Percentiles rank a stretch among this genome's conserved stretches.
These are phyloP conservation scores for Volvariella volvacea DNA, from an alignment of 1,284 basidiomycete species.

Conservation along the genomic window DNA sequence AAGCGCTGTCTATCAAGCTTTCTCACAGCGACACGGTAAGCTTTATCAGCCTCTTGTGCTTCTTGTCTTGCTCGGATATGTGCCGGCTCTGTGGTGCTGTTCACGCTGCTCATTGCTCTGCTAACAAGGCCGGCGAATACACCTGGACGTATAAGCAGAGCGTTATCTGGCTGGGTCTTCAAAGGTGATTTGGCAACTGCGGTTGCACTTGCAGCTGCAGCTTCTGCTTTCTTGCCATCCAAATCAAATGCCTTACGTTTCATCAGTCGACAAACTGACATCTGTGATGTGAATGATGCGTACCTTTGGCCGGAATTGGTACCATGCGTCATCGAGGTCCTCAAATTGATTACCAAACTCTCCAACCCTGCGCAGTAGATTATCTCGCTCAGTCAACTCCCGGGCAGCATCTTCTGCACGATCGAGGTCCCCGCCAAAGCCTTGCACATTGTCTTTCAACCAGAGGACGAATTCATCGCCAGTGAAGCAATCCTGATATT, in stretches of 20 bases:
- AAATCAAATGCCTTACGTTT: conserved; percentile 62
- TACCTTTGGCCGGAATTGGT: conserved; percentile 75
- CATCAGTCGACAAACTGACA: neutral
- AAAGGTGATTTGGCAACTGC: too few relatives aligned
- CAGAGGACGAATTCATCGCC: conserved; percentile 77
- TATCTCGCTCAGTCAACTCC: conserved; percentile 71
- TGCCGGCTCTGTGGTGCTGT: conserved; percentile 47
- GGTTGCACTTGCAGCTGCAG: conserved; percentile 7
- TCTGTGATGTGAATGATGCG: conserved; percentile 8
- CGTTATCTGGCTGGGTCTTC: too few relatives aligned
- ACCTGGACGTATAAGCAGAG: too few relatives aligned
- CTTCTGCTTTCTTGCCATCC: conserved; percentile 32
- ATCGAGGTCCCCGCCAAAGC: conserved; percentile 67
- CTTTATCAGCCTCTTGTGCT: conserved; percentile 70
- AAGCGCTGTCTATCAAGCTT: conserved; percentile 76
- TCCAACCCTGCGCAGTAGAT: conserved; percentile 70
- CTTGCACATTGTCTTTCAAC: conserved; percentile 65
- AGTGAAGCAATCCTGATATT: conserved; percentile 80
- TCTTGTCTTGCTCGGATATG: conserved; percentile 69
- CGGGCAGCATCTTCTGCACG: conserved; percentile 74
- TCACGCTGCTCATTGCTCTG: conserved; percentile 53
- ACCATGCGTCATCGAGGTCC: conserved; percentile 67
- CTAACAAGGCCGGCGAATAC: conserved; percentile 62
- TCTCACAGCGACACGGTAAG: conserved; percentile 70
- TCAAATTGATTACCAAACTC: conserved; percentile 78